These are phyloP conservation scores for Austroboletus novae-zelandiae DNA, from an alignment of 1,284 basidiomycete species.

Conservation along the genomic window DNA sequence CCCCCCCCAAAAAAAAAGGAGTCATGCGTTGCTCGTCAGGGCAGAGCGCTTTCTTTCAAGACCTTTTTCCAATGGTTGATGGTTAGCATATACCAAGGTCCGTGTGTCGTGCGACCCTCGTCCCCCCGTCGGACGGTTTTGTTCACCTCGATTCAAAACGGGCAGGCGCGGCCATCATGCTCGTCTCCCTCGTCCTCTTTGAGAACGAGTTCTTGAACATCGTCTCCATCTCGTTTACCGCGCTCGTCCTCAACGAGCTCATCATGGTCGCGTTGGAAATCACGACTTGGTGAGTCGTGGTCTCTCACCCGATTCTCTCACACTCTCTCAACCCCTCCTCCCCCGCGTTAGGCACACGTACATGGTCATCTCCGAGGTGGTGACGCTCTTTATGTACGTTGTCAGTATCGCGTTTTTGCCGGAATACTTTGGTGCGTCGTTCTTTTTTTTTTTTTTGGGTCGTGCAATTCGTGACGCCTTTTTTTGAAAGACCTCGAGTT, in stretches of 20 bases:
- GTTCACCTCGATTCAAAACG: too few relatives aligned
- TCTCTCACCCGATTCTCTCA: too few relatives aligned
- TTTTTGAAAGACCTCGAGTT: conserved; percentile 77
- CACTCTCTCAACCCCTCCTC: too few relatives aligned
- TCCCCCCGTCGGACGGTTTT: too few relatives aligned
- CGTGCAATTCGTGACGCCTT: too few relatives aligned
- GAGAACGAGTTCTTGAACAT: conserved; percentile 98
- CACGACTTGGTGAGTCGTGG: conserved; percentile 79
- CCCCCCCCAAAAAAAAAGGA: too few relatives aligned
- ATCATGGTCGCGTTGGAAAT: conserved; percentile 99
- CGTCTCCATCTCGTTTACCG: conserved; percentile 97
- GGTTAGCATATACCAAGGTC: conserved; percentile 97
- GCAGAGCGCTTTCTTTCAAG: conserved; percentile 89
- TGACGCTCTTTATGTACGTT: conserved; percentile 87
- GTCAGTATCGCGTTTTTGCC: conserved; percentile 93
- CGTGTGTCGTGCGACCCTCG: conserved; percentile 11
- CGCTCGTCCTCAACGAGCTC: conserved; percentile 93
- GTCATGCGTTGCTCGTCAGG: conserved; percentile 44
- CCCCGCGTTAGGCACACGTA: conserved; percentile 75
- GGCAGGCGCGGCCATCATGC: conserved; percentile 95
- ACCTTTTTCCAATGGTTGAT: conserved; percentile 99
- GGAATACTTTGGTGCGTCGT: conserved; percentile 87
- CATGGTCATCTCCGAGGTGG: conserved; percentile 93
- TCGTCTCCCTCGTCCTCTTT: conserved; percentile 93
- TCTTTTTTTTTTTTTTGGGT: neutral